Evolutionary conservation across 2,329 filamentous ascomycete genomes (phyloP).

Genomic region (Fusarium duplospermum): DNA sequence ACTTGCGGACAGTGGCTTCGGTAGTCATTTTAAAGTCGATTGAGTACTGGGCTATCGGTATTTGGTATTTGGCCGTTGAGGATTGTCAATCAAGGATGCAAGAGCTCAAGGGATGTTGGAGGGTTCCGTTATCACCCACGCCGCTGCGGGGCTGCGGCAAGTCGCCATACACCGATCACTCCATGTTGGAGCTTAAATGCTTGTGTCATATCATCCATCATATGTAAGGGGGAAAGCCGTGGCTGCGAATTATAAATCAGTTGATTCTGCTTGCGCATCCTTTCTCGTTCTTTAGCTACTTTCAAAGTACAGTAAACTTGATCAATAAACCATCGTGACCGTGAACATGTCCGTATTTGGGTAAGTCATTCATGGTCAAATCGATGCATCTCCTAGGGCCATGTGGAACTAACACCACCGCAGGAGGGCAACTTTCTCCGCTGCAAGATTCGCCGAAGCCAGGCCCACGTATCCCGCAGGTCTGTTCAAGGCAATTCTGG

Average conservation of each 20-base stretch:
- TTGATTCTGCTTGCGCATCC: background rate
- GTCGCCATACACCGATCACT: constrained; percentile 31
- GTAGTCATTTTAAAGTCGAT: constrained; percentile 62
- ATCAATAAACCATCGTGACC: background rate
- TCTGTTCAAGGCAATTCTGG: constrained; percentile 65
- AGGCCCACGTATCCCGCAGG: constrained; percentile 68
- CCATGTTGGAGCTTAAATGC: background rate
- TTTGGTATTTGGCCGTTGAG: background rate
- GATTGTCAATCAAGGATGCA: constrained; percentile 5
- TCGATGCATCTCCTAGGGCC: background rate
- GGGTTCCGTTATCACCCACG: constrained; percentile 20
- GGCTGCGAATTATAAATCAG: background rate
- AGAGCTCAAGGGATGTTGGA: constrained; percentile 23
- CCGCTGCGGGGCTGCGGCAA: constrained; percentile 37
- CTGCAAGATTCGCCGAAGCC: constrained; percentile 68
- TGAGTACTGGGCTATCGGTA: background rate
- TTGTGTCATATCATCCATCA: background rate
- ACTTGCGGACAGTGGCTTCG: constrained; percentile 77
- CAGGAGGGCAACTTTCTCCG: constrained; percentile 67
- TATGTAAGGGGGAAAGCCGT: background rate
- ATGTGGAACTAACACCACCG: background rate
- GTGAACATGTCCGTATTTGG: constrained; percentile 42
- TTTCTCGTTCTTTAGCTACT: background rate
- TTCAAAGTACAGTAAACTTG: background rate
- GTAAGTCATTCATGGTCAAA: constrained; percentile 23